A percentile compares a stretch with the other conserved stretches of the same genome.
Conservation (phyloP, 139 green algal genomes). For the Chlorella sp. region DNA sequence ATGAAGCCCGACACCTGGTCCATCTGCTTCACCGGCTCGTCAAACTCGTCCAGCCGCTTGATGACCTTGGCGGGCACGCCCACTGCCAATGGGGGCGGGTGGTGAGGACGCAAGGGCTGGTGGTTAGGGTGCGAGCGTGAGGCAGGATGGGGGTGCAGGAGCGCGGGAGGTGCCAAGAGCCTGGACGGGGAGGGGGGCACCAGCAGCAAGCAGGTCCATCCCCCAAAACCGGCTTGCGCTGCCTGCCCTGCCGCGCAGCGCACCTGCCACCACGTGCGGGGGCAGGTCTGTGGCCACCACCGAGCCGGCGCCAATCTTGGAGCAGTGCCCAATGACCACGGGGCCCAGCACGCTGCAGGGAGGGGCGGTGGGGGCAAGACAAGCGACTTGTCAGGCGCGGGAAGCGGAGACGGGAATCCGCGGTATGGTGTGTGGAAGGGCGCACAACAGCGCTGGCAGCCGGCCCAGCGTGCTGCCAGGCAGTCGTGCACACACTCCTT, state of each 20-base stretch:
- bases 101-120: too few species aligned
- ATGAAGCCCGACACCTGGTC: constrained; percentile 69
- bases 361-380: neutral
- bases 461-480: neutral
- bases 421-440: too few species aligned
- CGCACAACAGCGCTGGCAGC: neutral
- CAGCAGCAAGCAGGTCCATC: too few species aligned
- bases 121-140: too few species aligned
- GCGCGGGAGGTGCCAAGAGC: too few species aligned
- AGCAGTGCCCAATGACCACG: constrained; percentile 75
- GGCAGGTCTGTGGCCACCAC: constrained; percentile 88
- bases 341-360: constrained; percentile 73
- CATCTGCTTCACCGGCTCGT: constrained; percentile 81
- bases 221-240: neutral
- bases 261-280: constrained; percentile 75
- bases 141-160: too few species aligned
- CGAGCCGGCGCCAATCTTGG: constrained; percentile 86
- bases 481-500: neutral
- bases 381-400: too few species aligned
- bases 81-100: constrained; percentile 44
- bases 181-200: too few species aligned
- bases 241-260: neutral
- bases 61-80: constrained; percentile 87
- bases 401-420: too few species aligned
- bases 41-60: constrained; percentile 54